phyloP scores from a whole-genome alignment of 352 stramenopile genomes.

The Pythium insidiosum region DNA sequence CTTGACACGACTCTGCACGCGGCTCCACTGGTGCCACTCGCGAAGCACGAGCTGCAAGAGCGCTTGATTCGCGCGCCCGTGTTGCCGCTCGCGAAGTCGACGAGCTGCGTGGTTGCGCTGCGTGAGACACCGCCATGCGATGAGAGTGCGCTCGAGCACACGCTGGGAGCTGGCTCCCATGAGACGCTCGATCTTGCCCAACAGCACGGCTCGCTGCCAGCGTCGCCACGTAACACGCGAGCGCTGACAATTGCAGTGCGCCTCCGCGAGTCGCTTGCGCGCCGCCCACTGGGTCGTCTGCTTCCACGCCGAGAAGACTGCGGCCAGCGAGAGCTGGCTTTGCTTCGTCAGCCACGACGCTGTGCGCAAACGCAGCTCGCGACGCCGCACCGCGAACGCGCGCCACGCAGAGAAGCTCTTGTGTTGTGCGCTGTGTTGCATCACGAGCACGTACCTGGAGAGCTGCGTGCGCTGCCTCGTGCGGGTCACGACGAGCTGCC shows the following conservation, averaged over 20 bases:
- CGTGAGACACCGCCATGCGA: too few relatives aligned
- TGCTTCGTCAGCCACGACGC: slow-evolving; percentile 18
- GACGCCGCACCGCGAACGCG: slow-evolving; percentile 12
- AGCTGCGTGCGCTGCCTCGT: too few relatives aligned
- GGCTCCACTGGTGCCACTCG: too few relatives aligned
- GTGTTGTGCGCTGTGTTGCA: slow-evolving; percentile 27
- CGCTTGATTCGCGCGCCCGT: too few relatives aligned
- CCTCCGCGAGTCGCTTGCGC: slow-evolving; percentile 1
- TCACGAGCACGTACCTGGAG: slow-evolving; percentile 26
- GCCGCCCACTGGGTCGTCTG: slow-evolving; percentile 7
- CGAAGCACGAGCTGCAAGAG: too few relatives aligned
- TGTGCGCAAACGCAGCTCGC: slow-evolving; percentile 14
- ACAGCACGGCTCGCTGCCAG: slow-evolving; percentile 35
- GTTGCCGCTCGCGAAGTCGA: too few relatives aligned
- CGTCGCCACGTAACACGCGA: slow-evolving; percentile 8
- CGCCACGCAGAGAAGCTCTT: slow-evolving; percentile 31
- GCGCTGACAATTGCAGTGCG: slow-evolving; percentile 5
- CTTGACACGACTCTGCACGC: too few relatives aligned
- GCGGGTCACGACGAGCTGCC: too few relatives aligned
- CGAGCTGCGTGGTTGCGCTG: too few relatives aligned
- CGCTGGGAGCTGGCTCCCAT: slow-evolving; percentile 19
- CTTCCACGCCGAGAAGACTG: slow-evolving; percentile 26
- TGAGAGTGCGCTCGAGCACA: too few relatives aligned
- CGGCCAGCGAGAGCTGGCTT: slow-evolving; percentile 17
- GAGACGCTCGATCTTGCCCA: slow-evolving; percentile 47